Percentiles rank a stretch among this genome's conserved stretches.
These are phyloP conservation scores for Phyllosticta citriasiana DNA, from an alignment of 2,329 filamentous ascomycete species.

Conservation along the genomic window DNA sequence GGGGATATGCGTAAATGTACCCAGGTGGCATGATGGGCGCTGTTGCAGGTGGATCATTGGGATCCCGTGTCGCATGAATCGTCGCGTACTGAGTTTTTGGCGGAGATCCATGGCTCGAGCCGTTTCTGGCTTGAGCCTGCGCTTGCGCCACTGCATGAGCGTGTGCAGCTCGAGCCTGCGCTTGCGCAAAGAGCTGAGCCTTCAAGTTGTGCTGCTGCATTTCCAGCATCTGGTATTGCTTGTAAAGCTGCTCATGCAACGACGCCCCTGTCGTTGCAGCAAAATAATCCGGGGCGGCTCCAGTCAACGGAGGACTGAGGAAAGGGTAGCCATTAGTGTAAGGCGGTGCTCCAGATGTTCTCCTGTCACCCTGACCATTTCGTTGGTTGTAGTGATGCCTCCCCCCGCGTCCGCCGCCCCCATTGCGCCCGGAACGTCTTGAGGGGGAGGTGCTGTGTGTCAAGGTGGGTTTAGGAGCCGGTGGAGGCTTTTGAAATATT, in stretches of 20 bases:
- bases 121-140: constrained; percentile 11
- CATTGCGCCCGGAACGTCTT: constrained; percentile 39
- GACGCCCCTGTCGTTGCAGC: constrained; percentile 30
- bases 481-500: constrained; percentile 43
- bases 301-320: constrained; percentile 33
- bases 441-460: constrained; percentile 37
- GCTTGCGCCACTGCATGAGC: constrained; percentile 25
- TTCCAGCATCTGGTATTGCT: constrained; percentile 39
- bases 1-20: constrained; percentile 38
- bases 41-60: constrained; percentile 17
- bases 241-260: constrained; percentile 38
- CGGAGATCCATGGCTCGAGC: constrained; percentile 7
- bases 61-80: background rate
- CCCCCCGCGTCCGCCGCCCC: constrained; percentile 34
- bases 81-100: constrained; percentile 8
- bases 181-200: constrained; percentile 25
- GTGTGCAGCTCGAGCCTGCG: constrained; percentile 18
- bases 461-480: constrained; percentile 46
- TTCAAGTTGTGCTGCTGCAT: constrained; percentile 30
- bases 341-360: constrained; percentile 48
- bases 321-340: constrained; percentile 28
- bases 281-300: constrained; percentile 34
- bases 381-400: constrained; percentile 39
- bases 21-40: constrained; percentile 24
- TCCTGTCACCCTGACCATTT: constrained; percentile 37